These are phyloP conservation scores for Arabidopsis thaliana DNA, from an alignment of 345 rosid genomes.

Conservation along the genomic window DNA sequence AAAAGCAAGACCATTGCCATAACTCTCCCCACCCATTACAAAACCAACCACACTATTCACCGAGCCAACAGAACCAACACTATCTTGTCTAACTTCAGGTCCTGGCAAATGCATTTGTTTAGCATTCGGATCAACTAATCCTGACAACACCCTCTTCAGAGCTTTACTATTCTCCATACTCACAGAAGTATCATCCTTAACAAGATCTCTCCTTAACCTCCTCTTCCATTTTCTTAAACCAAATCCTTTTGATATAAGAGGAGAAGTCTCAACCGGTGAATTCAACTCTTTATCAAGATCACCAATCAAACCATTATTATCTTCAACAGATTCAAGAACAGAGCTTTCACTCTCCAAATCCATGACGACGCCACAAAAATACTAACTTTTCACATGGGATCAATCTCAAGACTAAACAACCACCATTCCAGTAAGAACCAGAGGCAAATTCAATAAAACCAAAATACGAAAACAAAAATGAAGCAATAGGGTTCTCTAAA, in stretches of 20 bases:
- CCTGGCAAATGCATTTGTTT: slow-evolving; percentile 44
- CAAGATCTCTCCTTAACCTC: slow-evolving; percentile 59
- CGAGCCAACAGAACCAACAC: slow-evolving; percentile 52
- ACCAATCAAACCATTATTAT: slow-evolving; percentile 47
- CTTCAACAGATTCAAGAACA: slow-evolving; percentile 60
- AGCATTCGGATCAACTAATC: slow-evolving; percentile 37
- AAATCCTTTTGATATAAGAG: slow-evolving; percentile 56
- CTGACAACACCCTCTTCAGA: slow-evolving; percentile 65
- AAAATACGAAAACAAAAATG: background rate
- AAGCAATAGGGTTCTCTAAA: background rate
- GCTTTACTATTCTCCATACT: slow-evolving; percentile 51
- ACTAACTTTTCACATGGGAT: slow-evolving; percentile 41
- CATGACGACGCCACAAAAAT: slow-evolving; percentile 38
- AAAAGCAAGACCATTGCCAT: slow-evolving; percentile 57
- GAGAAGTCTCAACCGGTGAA: slow-evolving; percentile 44
- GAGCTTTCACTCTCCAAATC: slow-evolving; percentile 53
- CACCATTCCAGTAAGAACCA: slow-evolving; percentile 59
- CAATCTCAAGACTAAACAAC: slow-evolving; percentile 62
- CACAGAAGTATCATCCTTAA: slow-evolving; percentile 58
- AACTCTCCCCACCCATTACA: slow-evolving; percentile 44
- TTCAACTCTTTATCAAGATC: slow-evolving; percentile 24
- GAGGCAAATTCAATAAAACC: slow-evolving; percentile 38
- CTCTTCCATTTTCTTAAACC: slow-evolving; percentile 91
- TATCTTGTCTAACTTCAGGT: slow-evolving; percentile 46
- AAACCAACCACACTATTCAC: slow-evolving; percentile 48